Conservation (phyloP, 192 early-diverging fungal genomes). For the Podila verticillata region DNA sequence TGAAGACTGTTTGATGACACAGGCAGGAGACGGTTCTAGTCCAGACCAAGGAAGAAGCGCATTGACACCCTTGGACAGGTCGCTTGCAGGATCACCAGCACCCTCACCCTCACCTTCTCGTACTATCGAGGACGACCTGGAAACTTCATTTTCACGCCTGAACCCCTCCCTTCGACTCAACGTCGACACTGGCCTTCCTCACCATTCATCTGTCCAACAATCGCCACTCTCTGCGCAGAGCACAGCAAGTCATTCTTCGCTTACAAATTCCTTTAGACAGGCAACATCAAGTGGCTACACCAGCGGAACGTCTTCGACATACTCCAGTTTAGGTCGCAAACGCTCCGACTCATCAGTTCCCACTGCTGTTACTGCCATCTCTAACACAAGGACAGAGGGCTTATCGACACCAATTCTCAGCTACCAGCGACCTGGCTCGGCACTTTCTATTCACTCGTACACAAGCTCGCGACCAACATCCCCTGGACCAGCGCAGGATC, state of each 20-base stretch:
- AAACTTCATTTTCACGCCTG: background rate
- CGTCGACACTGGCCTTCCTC: background rate
- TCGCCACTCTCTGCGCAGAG: conserved; percentile 36
- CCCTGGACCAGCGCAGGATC: conserved; percentile 8
- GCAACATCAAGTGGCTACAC: conserved; percentile 35
- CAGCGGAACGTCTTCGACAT: conserved; percentile 35
- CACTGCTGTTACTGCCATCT: background rate
- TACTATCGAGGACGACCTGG: background rate
- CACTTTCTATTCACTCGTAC: conserved; percentile 45
- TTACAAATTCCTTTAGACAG: conserved; percentile 11
- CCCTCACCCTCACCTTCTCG: background rate
- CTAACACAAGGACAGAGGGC: background rate
- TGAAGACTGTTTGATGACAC: conserved; percentile 55
- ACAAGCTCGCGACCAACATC: conserved; percentile 28
- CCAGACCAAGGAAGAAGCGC: conserved; percentile 2
- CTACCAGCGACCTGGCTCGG: conserved; percentile 32
- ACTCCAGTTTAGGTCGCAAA: conserved; percentile 37
- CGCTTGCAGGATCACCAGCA: background rate
- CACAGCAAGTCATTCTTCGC: conserved; percentile 29
- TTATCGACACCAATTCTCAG: background rate
- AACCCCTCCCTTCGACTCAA: background rate
- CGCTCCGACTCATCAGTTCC: conserved; percentile 7
- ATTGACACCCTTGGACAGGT: conserved; percentile 1
- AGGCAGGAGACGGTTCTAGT: conserved; percentile 29
- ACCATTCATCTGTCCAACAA: background rate